Base-by-base conservation (phyloP, 73 alveolate species). In the Paramecium tetraurelia region DNA sequence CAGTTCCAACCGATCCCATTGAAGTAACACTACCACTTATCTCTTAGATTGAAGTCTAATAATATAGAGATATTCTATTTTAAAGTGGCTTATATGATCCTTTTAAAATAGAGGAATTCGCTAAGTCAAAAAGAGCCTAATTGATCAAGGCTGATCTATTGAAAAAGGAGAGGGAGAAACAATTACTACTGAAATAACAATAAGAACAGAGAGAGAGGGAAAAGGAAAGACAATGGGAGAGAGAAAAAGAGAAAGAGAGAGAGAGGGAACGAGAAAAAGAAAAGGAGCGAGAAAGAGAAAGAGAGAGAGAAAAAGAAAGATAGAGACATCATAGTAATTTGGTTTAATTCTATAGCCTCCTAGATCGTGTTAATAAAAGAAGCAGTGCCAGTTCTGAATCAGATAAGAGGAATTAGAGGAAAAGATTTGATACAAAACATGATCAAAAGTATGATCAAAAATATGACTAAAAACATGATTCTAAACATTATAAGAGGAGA, bases 201-300 rank as follows among this genome's bases (percentile, higher is more conserved):
- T 80, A 80, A n/a, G 70, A 41, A 80, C 20, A 40, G 27, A 77
- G 31, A 77, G 69, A 77, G 36, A 72, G 43, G 11, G 86, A 72
- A 18, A 29, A 6, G 2, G 35, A 80, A 80, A 41, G 38, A 44
- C 44, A 80, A 48, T 20, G 24, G 46, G 70, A 80, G 7, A 53
- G 35, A 9, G 69, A 53, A 2, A 53, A 3, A 4, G 69, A 53
- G 14, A 53, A 5, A 18, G 69, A 53, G 21, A 53, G 69, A 4
- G 68, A 53, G 7, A 12, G 29, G 8, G 68, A 53, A 2, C 2
- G 11, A 53, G 68, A 53, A 5, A 50, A 50, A 12, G 68, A 16
- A 14, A 46, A 5, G 12, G 20, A 46, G 22, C 9, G n/a, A 46
- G 58, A 46, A 38, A 4, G 11, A 0, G 48, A 40, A 8, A 0